Base-by-base conservation (phyloP, 192 early-diverging fungal species). In the Rhizoclosmatium sp. region DNA sequence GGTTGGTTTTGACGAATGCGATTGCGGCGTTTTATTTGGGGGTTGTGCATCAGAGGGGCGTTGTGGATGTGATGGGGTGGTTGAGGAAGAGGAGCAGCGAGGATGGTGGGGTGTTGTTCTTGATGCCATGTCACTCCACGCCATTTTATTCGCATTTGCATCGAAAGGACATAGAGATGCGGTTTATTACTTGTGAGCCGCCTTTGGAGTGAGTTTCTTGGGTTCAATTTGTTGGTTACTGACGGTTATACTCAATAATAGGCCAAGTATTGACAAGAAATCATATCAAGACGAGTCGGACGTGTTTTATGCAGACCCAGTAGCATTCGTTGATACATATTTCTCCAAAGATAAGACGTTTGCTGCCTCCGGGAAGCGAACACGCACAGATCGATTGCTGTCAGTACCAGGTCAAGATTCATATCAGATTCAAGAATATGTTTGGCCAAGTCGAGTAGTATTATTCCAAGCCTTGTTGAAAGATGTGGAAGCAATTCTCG, bases 71-170 rank as follows among this genome's bases (percentile, higher is more conserved):
- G 5, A 91, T 95, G 87, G 47, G 75, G 2, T 95, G 91, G 83
- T 69, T 99, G 51, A 86, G 93, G 64, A 65, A 81, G 2, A 82
- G 92, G 47, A 49, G 75, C 65, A 1, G 74, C 46, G 41, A 56
- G 71, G 65, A 76, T 9, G 62, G 76, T 40, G 83, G 85, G 21
- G 84, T 96, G 10, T 87, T 92, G 2, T 93, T 97, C 72, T 78
- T 98, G 47, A 98, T 97, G 95, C 98, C 98, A 4, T 99, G 98
- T 71, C 97, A 99, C 79, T 99, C 97, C 3, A 97, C 98, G 2
- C 98, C 97, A 21, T 97, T 89, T 82, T 92, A 97, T 69, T 93
- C 93, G 58, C 88, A 93, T 81, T 23, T 98, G 4, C 97, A 98
- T 75, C 9, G 48, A 46, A 47, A 81, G 12, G 79, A 84, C 21